These are phyloP conservation scores for Guyanaporus albipodus DNA, from an alignment of 768 basidiomycete species.

Conservation along the genomic window DNA sequence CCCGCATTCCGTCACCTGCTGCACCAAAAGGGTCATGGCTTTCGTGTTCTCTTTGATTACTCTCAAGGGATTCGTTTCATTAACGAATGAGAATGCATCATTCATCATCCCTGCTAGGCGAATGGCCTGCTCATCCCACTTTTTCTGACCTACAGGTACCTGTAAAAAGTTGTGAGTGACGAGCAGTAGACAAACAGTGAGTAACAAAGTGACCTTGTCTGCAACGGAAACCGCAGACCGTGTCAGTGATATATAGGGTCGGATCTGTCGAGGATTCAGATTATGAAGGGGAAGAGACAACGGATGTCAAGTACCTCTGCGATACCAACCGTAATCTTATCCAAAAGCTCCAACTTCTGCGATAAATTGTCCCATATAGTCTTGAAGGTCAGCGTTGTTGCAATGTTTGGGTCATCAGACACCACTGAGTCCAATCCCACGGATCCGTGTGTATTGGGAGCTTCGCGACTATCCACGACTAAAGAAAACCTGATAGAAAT, in stretches of 20 bases:
- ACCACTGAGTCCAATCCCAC: too few species aligned
- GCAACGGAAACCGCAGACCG: conserved; percentile 22
- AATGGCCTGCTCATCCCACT: conserved; percentile 13
- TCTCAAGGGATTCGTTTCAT: conserved; percentile 9
- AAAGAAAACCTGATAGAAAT: too few species aligned
- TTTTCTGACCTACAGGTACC: conserved; percentile 18
- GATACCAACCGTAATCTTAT: conserved; percentile 6
- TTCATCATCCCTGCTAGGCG: conserved; percentile 18
- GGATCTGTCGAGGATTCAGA: conserved; percentile 10
- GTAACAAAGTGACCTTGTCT: conserved; percentile 15
- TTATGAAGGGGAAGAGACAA: background rate
- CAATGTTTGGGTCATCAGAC: too few species aligned
- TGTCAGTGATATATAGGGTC: conserved; percentile 16
- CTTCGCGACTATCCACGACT: too few species aligned
- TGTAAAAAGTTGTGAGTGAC: background rate
- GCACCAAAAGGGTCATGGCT: conserved; percentile 11
- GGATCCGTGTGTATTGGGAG: too few species aligned
- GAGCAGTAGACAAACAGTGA: too few species aligned
- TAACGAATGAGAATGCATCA: conserved; percentile 12
- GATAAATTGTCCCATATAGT: conserved; percentile 16
- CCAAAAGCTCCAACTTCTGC: conserved; percentile 10
- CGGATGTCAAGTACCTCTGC: conserved; percentile 11
- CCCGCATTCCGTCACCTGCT: conserved; percentile 22
- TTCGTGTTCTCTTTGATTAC: conserved; percentile 7
- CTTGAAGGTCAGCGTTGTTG: too few species aligned